Conservation (phyloP, 345 rosid species). For the Euphorbia pulcherrima region DNA sequence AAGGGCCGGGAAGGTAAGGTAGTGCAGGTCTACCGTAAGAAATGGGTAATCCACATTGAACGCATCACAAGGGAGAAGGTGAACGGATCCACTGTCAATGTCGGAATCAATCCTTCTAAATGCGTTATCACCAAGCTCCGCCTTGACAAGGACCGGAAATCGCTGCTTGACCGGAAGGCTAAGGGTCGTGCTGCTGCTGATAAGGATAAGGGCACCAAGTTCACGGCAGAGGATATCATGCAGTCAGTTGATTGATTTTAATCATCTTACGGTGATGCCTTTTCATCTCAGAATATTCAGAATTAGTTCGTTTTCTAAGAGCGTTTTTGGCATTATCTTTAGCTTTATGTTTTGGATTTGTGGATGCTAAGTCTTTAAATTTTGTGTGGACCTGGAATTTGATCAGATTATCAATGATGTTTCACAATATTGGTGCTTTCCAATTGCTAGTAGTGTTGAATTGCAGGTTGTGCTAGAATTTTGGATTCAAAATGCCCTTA, state of each 20-base stretch:
- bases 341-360: conserved; percentile 1
- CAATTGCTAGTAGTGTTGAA: background rate
- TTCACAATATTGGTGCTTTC: background rate
- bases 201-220: conserved; percentile 77
- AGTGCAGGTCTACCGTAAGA: conserved; percentile 68
- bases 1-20: conserved; percentile 83
- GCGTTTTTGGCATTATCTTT: background rate
- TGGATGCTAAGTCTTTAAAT: background rate
- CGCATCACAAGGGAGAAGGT: conserved; percentile 78
- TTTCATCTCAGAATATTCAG: background rate
- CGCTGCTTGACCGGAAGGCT: conserved; percentile 67
- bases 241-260: conserved; percentile 49
- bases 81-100: conserved; percentile 74
- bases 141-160: conserved; percentile 70
- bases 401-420: background rate
- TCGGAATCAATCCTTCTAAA: conserved; percentile 69
- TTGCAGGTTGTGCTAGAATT: background rate
- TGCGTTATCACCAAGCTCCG: conserved; percentile 67
- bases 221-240: conserved; percentile 72
- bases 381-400: background rate
- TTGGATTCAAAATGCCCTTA: too few relatives aligned
- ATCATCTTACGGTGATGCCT: background rate
- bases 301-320: background rate
- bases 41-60: conserved; percentile 85
- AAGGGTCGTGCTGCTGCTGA: conserved; percentile 74